Conservation (phyloP, 768 basidiomycete species). For the Tricholoma terreum region DNA sequence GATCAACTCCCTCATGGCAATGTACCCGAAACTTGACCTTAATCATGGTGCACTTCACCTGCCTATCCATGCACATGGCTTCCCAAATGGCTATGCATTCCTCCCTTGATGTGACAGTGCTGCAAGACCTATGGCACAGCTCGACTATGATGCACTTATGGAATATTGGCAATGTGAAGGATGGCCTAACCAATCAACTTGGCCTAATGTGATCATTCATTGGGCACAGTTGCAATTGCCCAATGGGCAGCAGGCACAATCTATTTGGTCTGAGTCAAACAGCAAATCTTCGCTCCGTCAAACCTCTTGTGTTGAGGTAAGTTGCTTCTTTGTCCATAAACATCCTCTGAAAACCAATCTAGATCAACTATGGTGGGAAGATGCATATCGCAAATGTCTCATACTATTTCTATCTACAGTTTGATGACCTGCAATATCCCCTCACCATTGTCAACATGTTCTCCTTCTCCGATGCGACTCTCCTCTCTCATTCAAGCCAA, state of each 20-base stretch:
- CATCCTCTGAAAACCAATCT: not conserved
- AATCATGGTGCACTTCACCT: not conserved
- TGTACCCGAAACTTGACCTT: not conserved
- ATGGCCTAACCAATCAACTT: conserved; percentile 2
- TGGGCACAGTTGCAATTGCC: conserved; percentile 23
- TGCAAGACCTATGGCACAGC: not conserved
- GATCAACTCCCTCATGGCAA: not conserved
- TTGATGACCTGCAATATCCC: not conserved
- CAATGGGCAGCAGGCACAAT: conserved; percentile 22
- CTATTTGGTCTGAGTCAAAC: conserved; percentile 16
- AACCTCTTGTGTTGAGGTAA: conserved; percentile 1
- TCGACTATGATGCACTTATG: not conserved
- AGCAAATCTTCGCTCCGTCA: not conserved
- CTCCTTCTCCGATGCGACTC: not conserved
- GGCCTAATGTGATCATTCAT: not conserved
- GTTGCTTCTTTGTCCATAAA: not conserved
- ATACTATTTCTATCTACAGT: not conserved
- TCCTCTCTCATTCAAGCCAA: not conserved
- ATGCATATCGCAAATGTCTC: not conserved
- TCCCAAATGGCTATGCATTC: not conserved
- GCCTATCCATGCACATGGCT: not conserved
- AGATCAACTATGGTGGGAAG: not conserved
- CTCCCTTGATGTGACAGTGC: not conserved
- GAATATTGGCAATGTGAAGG: not conserved
- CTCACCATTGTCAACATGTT: not conserved